Evolutionary conservation across 257 asterid genomes (phyloP).

Genomic region (Salvia splendens): DNA sequence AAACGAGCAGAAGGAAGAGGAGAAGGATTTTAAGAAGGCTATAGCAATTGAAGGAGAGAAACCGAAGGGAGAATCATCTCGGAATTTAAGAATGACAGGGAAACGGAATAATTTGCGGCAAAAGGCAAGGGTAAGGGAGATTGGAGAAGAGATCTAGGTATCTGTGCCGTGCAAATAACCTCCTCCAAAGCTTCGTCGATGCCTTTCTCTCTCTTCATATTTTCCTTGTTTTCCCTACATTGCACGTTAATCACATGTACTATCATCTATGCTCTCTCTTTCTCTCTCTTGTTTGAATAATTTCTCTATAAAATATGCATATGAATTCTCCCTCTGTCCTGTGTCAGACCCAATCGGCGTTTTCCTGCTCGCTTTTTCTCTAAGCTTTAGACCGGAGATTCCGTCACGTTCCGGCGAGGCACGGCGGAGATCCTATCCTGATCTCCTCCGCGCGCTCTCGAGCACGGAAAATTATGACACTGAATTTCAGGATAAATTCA

Average conservation of each 20-base stretch:
- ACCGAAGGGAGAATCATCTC: conserved; percentile 34
- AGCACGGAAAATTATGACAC: conserved; percentile 7
- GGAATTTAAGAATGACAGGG: conserved; percentile 42
- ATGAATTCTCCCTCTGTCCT: conserved; percentile 39
- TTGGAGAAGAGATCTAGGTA: conserved; percentile 86
- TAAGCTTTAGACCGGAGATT: conserved; percentile 36
- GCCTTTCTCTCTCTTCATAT: conserved; percentile 55
- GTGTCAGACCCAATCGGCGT: conserved; percentile 31
- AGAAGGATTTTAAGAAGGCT: conserved; percentile 21
- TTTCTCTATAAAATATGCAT: conserved; percentile 31
- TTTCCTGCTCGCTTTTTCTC: conserved; percentile 29
- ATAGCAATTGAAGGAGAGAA: conserved; percentile 30
- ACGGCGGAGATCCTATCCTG: conserved; percentile 66
- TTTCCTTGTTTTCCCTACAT: conserved; percentile 63
- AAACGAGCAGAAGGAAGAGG: conserved; percentile 29
- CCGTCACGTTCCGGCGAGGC: conserved; percentile 41
- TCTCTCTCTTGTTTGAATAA: conserved; percentile 35
- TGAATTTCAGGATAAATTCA: conserved; percentile 10
- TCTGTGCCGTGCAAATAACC: conserved; percentile 94
- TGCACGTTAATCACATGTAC: conserved; percentile 75
- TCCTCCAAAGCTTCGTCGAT: conserved; percentile 62
- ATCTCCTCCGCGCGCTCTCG: conserved; percentile 47
- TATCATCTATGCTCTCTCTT: conserved; percentile 40
- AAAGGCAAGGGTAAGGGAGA: conserved; percentile 68
- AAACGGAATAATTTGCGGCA: conserved; percentile 79